These are phyloP conservation scores for Picea engelmannii DNA, from an alignment of 83 land plant species.

Conservation along the genomic window DNA sequence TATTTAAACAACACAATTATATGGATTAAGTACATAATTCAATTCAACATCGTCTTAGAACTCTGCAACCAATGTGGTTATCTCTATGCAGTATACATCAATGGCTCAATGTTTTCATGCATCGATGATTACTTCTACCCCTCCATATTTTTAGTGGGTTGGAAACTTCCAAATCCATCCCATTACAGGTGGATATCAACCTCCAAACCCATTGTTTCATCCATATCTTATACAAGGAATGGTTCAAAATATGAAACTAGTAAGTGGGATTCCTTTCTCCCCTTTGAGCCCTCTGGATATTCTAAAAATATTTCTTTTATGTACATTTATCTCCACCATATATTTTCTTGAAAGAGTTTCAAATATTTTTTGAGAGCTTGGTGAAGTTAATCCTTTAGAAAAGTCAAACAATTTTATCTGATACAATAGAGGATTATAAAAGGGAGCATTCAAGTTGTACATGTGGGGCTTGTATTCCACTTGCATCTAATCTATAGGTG, in stretches of 20 bases:
- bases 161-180: conserved; percentile 33
- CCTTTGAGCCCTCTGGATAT: conserved; percentile 92
- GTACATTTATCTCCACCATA: conserved; percentile 64
- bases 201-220: conserved; percentile 92
- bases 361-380: conserved; percentile 91
- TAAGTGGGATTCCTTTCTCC: conserved; percentile 97
- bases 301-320: conserved; percentile 87
- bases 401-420: conserved; percentile 53
- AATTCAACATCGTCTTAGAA: conserved; percentile 36
- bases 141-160: conserved; percentile 25
- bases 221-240: conserved; percentile 98
- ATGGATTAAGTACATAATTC: conserved; percentile 32
- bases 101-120: conserved; percentile 29
- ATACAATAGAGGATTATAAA: conserved; percentile 53
- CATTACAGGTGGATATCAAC: conserved; percentile 39
- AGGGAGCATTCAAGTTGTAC: conserved; percentile 61
- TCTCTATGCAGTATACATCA: conserved; percentile 19
- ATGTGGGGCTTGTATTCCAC: conserved; percentile 97
- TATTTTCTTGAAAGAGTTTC: conserved; percentile 77
- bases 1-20: conserved; percentile 24
- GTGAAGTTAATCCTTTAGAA: conserved; percentile 92
- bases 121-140: conserved; percentile 30
- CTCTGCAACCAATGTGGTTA: conserved; percentile 30
- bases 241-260: conserved; percentile 97
- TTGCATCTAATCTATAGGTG: conserved; percentile 68